A percentile compares a stretch with the other conserved stretches of the same genome.
Conservation (phyloP, 495 filamentous ascomycete species). For the Hyaloscypha hepaticicola region DNA sequence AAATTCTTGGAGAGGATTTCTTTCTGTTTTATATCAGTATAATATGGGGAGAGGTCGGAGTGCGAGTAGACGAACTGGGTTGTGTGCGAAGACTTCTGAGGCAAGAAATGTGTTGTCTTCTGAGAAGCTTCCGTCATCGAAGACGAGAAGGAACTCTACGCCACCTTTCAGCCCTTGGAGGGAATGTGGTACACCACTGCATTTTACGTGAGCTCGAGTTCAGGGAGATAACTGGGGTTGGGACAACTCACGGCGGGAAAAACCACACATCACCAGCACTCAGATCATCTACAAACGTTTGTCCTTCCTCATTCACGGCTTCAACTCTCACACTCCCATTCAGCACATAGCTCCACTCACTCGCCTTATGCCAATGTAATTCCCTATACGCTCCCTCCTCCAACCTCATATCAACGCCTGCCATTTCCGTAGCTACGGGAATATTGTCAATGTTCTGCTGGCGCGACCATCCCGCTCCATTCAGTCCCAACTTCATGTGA, state of each 20-base stretch:
- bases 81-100: constrained; percentile 60
- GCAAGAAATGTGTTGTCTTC: constrained; percentile 70
- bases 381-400: constrained; percentile 65
- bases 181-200: constrained; percentile 59
- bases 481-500: constrained; percentile 56
- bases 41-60: background rate
- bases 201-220: background rate
- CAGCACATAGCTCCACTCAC: constrained; percentile 65
- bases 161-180: constrained; percentile 66
- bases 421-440: constrained; percentile 65
- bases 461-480: constrained; percentile 64
- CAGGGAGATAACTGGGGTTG: background rate
- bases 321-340: constrained; percentile 63
- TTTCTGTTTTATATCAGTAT: constrained; percentile 9
- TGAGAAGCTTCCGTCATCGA: constrained; percentile 67
- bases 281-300: constrained; percentile 66
- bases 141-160: constrained; percentile 68
- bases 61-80: constrained; percentile 58
- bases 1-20: constrained; percentile 29
- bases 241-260: constrained; percentile 47
- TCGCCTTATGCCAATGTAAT: constrained; percentile 71
- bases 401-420: constrained; percentile 77
- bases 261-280: constrained; percentile 70
- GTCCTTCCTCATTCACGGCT: constrained; percentile 61
- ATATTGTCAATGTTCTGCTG: constrained; percentile 65